Percentiles rank a stretch among this genome's conserved stretches.
Evolutionary conservation across 192 early-diverging fungal genomes (phyloP).

Genomic region (Funneliformis geosporum): DNA sequence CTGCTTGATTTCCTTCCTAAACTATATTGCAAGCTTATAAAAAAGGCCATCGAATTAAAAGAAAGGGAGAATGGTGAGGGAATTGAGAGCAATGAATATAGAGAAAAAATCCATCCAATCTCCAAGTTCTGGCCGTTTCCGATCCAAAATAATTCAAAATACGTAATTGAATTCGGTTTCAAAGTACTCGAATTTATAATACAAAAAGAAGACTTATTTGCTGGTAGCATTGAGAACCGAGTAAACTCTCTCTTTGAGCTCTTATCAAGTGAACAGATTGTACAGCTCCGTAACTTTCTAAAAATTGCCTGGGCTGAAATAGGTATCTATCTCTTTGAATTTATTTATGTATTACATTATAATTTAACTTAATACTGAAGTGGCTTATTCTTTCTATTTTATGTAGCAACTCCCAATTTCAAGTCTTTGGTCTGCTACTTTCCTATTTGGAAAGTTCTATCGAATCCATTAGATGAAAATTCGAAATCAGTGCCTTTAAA

Average conservation of each 20-base stretch:
- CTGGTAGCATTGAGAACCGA: no score
- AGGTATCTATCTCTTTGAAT: neutral
- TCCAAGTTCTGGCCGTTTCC: slow-evolving; percentile 24
- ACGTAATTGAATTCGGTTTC: neutral
- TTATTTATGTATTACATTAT: no score
- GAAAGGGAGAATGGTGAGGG: neutral
- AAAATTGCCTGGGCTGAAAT: neutral
- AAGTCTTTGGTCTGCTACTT: neutral
- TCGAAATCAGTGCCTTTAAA: neutral
- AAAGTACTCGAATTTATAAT: slow-evolving; percentile 6
- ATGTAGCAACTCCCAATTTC: neutral
- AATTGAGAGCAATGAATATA: neutral
- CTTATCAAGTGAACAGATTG: neutral
- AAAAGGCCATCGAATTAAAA: neutral
- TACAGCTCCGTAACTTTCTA: neutral
- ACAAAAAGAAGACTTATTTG: neutral
- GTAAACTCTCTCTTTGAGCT: neutral
- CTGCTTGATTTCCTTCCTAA: slow-evolving; percentile 4
- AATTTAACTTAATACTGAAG: no score
- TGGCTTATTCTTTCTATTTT: neutral
- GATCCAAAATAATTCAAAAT: neutral
- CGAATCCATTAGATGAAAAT: neutral
- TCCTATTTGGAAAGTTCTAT: neutral
- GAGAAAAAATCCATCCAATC: neutral
- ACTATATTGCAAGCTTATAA: neutral